Base-by-base conservation (phyloP, 2,329 filamentous ascomycete genomes). In the Fusarium caatingaense region DNA sequence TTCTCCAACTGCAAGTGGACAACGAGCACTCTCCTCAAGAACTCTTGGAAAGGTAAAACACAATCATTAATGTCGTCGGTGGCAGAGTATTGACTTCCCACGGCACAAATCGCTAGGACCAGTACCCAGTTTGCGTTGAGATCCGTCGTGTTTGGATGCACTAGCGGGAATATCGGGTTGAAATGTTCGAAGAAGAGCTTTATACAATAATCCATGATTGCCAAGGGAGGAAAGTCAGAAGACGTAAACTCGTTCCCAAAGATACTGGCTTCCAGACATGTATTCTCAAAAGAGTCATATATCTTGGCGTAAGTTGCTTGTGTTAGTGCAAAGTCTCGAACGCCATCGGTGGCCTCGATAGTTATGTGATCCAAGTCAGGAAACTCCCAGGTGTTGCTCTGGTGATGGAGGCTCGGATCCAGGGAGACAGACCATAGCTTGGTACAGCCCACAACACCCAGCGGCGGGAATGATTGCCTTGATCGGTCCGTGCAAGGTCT, bases 131-230 rank as follows among this genome's bases (percentile, higher is more conserved):
- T 51, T 0, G 69, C 54, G 3, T 73, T 68, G 0, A 69, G 9
- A 5, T 60, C 54, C 1, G 59, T 50, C 3, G 64, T 15, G 0
- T 34, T 61, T 10, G 61, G 46, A 34, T 80, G 75, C 1, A 78
- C 70, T 18, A 80, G 74, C 3, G 79, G 76, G 8, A 80, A 41
- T 8, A 78, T 74, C 1, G 73, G 69, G 54, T 78, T 71, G 42
- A 80, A 79, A 32, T 78, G 66, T 18, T 76, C 68, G 54, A 79
- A 78, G 47, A 76, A 80, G 1, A 80, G 70, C 8, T 61, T 71
- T 25, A 76, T 64, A 40, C 79, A 79, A n/a, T 75, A 68, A 42
- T 78, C 73, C 34, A 80, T 53, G 3, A 77, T 66, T 8, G 60
- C 56, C 5, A 71, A 53, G 16, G 67, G 58, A 6, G 76, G 78